Base-by-base conservation (phyloP, 768 basidiomycete genomes). In the Phanerodontia chrysosporium region DNA sequence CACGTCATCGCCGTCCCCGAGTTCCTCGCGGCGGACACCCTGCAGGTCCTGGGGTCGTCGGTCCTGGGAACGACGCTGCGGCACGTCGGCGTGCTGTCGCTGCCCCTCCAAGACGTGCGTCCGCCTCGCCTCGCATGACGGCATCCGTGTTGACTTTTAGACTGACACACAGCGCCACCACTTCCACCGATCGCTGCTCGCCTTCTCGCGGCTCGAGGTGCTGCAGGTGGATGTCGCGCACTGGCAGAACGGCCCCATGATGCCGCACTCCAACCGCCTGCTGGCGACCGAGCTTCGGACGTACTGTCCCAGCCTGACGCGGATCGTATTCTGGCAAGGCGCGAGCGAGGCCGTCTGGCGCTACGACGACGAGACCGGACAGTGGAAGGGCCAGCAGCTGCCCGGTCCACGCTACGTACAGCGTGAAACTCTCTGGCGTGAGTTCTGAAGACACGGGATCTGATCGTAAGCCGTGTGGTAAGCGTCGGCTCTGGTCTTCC, bases 201-300 rank as follows among this genome's bases (percentile, higher is more conserved):
- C 66, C 16, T 66, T 80, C 63, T 64, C 56, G 54, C 65, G 70
- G 25, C 70, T 79, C 45, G 66, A 66, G 45, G 62, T 64, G 55
- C 64, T 79, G 53, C 76, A 77, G 64, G 60, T 78, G 39, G 74
- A 76, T 49, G 57, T 77, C 32, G 63, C 70, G 36, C 62, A 64
- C 30, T 78, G 75, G 76, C 51, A 60, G 16, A 72, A 75, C 16
- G 65, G 64, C 9, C 66, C 75, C 12, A 64, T 67, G 42, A 69
- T 69, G 36, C 45, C 61, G 22, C 52, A 65, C 18, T 75, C 78
- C 59, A 75, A 53, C 16, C 52, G 75, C 58, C 63, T 66, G 61
- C 65, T 80, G 62, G 69, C 72, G 53, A 67, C 73, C 27, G 78
- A 79, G 60, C 64, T 77, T 28, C 74, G 70, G 39, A 70, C 70